These are phyloP conservation scores for Thielaviopsis euricoi DNA, from an alignment of 2,329 filamentous ascomycete species.

Conservation along the genomic window DNA sequence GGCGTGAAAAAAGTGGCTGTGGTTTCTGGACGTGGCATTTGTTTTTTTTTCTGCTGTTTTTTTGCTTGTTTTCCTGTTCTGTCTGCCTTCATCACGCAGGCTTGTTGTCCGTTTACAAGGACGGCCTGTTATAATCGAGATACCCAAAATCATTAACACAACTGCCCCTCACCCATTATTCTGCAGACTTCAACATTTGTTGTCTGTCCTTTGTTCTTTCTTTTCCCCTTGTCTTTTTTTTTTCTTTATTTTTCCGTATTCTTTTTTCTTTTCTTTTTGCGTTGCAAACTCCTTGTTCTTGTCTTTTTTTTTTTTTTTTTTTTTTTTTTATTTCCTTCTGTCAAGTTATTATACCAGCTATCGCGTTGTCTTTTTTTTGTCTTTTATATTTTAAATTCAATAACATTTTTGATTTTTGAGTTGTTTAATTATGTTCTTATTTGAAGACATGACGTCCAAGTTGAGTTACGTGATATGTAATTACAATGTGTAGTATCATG, in stretches of 20 bases:
- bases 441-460: constrained; percentile 12
- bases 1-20: neutral
- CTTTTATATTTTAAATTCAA: constrained; percentile 15
- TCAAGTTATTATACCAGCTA: constrained; percentile 12
- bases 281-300: too few relatives aligned
- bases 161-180: neutral
- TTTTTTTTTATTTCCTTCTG: neutral
- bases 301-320: constrained; percentile 1
- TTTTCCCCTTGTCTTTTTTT: neutral
- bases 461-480: too few relatives aligned
- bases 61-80: neutral
- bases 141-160: neutral
- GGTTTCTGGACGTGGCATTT: constrained; percentile 13
- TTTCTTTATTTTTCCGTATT: neutral
- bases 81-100: neutral
- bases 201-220: neutral
- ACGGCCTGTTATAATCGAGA: neutral
- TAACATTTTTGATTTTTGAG: constrained; percentile 15
- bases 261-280: neutral
- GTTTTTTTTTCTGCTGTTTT: constrained; percentile 9
- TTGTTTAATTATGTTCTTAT: constrained; percentile 15
- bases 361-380: constrained; percentile 14
- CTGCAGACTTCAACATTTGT: neutral
- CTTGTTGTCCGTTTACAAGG: neutral
- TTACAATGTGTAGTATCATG: too few relatives aligned